These are phyloP conservation scores for Suhomyces guaymorum DNA, from an alignment of 1,139 yeast genomes.

Conservation along the genomic window DNA sequence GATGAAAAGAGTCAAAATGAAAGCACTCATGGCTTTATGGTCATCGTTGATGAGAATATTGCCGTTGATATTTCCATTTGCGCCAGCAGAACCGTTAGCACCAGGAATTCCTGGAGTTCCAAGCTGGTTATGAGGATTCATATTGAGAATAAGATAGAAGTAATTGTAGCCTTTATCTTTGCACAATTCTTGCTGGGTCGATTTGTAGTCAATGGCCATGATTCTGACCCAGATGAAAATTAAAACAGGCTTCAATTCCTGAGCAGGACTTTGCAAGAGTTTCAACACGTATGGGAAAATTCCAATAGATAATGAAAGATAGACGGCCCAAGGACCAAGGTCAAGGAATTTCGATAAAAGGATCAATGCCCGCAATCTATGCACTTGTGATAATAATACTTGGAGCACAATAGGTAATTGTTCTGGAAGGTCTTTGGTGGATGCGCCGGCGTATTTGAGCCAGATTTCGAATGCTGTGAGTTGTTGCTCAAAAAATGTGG, in stretches of 20 bases:
- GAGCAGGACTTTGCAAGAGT: constrained; percentile 90
- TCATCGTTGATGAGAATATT: constrained; percentile 57
- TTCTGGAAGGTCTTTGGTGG: constrained; percentile 85
- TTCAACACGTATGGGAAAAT: constrained; percentile 94
- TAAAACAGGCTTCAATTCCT: constrained; percentile 88
- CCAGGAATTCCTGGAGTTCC: constrained; percentile 31
- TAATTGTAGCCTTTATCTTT: constrained; percentile 91
- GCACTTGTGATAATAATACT: constrained; percentile 90
- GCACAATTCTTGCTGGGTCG: constrained; percentile 88
- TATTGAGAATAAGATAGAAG: constrained; percentile 69
- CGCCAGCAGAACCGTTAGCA: constrained; percentile 16
- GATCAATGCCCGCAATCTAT: constrained; percentile 84
- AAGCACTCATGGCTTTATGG: constrained; percentile 95
- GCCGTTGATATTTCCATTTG: constrained; percentile 14
- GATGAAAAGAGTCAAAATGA: constrained; percentile 80
- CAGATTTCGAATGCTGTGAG: constrained; percentile 94
- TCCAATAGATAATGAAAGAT: constrained; percentile 87
- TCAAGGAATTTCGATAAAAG: constrained; percentile 83
- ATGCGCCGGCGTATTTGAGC: constrained; percentile 84
- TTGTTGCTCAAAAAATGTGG: constrained; percentile 94
- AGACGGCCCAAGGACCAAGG: constrained; percentile 97
- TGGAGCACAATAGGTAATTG: constrained; percentile 93
- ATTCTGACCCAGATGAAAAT: constrained; percentile 98
- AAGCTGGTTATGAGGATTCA: constrained; percentile 29
- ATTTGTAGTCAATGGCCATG: constrained; percentile 89